Evolutionary conservation across 371 early-diverging fungal species (phyloP), one percentile per base, ranked within the genome.

Genomic region (Mortierella sp.): DNA sequence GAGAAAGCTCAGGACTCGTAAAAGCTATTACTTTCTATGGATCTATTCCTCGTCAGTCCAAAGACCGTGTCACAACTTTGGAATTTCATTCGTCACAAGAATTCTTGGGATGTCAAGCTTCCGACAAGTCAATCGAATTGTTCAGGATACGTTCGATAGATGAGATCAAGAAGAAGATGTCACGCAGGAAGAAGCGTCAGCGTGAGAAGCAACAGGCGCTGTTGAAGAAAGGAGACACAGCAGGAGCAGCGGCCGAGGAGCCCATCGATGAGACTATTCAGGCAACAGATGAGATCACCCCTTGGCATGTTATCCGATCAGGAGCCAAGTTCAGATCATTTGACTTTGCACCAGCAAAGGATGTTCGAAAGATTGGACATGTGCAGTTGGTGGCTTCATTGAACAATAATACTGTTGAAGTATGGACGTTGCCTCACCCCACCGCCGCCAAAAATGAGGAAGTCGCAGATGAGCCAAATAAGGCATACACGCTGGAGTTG

Each of bases 101-200:
- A 63, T 94, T 89, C 80, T 71, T 97, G 40, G 96, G 91, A 58
- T 92, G 93, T 19, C 93, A 95, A 72, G 92, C 93, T 6, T 87
- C 90, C 2, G 98, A 96, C 72, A 92, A 92, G 65, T 84, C 90
- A 16, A 88, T 97, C 0, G 97, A 98, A 81, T 70, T 98, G 43
- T 97, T 90, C 84, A 89, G 91, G 65, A 82, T 95, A 58, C 91
- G 94, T 36, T 88, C 92, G 3, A 87, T 88, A 36, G 93, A 93
- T 21, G 94, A 95, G 63, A 88, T 97, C 57, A 89, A 90, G 57
- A 96, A 95, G 83, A 94, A 94, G 86, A 85, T 94, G 72, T 88
- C 89, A 24, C 92, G 98, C 69, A 89, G 95, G 65, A 87, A 89
- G 85, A 94, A 93, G 87, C 91, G 95, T 65, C 89, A 88, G 61